A percentile compares a stretch with the other conserved stretches of the same genome.
phyloP scores from a whole-genome alignment of 108 stramenopile genomes.

The Fragilaria crotonensis region DNA sequence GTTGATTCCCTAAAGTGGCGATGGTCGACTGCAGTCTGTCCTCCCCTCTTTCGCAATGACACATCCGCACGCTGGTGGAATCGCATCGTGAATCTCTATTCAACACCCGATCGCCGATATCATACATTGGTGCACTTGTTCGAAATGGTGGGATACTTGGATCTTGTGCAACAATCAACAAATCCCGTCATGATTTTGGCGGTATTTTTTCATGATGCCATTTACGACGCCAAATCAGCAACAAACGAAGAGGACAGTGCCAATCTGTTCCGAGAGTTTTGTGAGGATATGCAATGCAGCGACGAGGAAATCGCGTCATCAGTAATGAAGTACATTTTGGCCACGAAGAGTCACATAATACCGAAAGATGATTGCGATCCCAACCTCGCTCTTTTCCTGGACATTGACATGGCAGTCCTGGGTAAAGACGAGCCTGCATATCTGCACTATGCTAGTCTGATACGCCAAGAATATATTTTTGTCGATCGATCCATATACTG shows the following conservation, averaged over 20 bases:
- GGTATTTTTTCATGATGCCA: conserved; percentile 81
- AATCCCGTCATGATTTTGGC: conserved; percentile 32
- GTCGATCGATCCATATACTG: conserved; percentile 59
- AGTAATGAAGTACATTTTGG: conserved; percentile 23
- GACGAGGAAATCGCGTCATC: neutral
- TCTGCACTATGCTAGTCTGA: conserved; percentile 51
- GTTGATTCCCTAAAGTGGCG: neutral
- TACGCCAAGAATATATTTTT: conserved; percentile 66
- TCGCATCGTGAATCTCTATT: neutral
- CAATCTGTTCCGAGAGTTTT: conserved; percentile 54
- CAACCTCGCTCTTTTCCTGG: conserved; percentile 46
- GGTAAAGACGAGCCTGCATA: conserved; percentile 48
- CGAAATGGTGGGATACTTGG: conserved; percentile 56
- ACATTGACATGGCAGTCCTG: conserved; percentile 78
- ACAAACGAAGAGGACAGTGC: conserved; percentile 76
- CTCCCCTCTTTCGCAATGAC: neutral
- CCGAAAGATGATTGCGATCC: conserved; percentile 10
- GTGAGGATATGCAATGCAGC: neutral
- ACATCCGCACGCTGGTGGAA: neutral
- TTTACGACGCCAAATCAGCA: conserved; percentile 66
- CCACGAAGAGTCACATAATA: conserved; percentile 25
- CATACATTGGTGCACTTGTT: conserved; percentile 70
- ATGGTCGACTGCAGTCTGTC: neutral
- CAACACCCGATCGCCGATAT: conserved; percentile 41
- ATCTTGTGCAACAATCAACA: conserved; percentile 16